Base-by-base conservation (phyloP, 306 rosid species). In the Corylus heterophylla region DNA sequence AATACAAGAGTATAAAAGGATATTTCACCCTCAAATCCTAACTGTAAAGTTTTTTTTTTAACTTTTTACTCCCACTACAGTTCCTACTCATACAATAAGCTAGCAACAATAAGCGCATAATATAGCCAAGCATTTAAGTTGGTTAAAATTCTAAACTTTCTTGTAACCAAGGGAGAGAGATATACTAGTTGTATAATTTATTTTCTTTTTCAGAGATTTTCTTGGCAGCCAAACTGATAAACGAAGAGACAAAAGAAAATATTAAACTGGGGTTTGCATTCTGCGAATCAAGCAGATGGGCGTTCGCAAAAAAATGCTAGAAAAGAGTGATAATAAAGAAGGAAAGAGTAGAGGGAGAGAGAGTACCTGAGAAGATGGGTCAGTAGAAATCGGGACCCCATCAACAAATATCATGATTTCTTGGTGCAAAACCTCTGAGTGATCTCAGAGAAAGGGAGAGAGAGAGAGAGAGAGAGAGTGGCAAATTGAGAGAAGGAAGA, bases 331-430 rank as follows among this genome's bases (percentile, higher is more conserved):
- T n/a, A 22, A 8, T 4, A 49, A 50, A 70, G 63, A 59, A 50
- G 59, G 14, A 22, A 73, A 74, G 12, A 25, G 75, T 29, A 13
- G 16, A 17, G 50, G n/a, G 11, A 37, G 1, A 27, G 62, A 31
- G 11, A 27, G 0, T 0, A 86, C 90, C 88, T 84, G 86, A 80
- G 87, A 84, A 50, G 84, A 82, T 71, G 86, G 78, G 50, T 20
- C 54, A 3, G 71, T 17, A 48, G 86, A 51, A 70, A 77, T 77
- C 2, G 81, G 88, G 69, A 67, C 47, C 3, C 80, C 85, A 63
- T 71, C 85, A 56, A 86, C 64, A 14, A 83, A 22, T 11, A 86
- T 86, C 89, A 86, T 86, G 85, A 39, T 61, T 75, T 75, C 50
- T 16, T 69, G 51, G 35, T 44, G 52, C 7, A 39, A 3, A 48